phyloP scores from a whole-genome alignment of 2,329 filamentous ascomycete species.

The Alternaria arbusti region DNA sequence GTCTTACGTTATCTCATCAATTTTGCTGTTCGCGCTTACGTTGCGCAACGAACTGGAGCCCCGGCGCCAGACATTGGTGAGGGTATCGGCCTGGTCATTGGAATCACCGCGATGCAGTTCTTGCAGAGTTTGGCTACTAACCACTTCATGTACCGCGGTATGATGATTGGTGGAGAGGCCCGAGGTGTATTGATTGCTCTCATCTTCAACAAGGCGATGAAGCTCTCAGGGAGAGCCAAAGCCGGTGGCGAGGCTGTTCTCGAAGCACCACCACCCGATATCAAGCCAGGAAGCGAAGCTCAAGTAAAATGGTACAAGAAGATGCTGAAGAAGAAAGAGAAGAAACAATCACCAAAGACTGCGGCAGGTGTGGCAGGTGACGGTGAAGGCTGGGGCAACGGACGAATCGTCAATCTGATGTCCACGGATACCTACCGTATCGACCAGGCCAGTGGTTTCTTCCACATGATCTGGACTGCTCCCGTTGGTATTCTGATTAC shows the following conservation, averaged over 20 bases:
- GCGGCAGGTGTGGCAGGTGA: constrained; percentile 66
- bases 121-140: constrained; percentile 80
- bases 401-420: constrained; percentile 91
- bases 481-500: constrained; percentile 81
- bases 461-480: constrained; percentile 90
- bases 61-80: constrained; percentile 72
- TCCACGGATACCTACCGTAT: constrained; percentile 93
- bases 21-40: constrained; percentile 81
- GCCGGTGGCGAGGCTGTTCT: constrained; percentile 70
- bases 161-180: constrained; percentile 86
- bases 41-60: constrained; percentile 61
- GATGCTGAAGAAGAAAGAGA: constrained; percentile 50
- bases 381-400: constrained; percentile 87
- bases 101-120: constrained; percentile 85
- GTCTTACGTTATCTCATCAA: constrained; percentile 83
- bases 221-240: constrained; percentile 83
- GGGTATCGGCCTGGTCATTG: constrained; percentile 83
- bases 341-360: constrained; percentile 50
- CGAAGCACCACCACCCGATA: constrained; percentile 50
- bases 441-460: constrained; percentile 85
- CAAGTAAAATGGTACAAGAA: constrained; percentile 60
- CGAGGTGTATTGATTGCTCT: constrained; percentile 82
- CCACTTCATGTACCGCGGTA: constrained; percentile 91
- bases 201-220: constrained; percentile 93
- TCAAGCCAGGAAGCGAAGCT: constrained; percentile 56